These are phyloP conservation scores for Apiospora pterosperma DNA, from an alignment of 2,329 filamentous ascomycete genomes.

Conservation along the genomic window DNA sequence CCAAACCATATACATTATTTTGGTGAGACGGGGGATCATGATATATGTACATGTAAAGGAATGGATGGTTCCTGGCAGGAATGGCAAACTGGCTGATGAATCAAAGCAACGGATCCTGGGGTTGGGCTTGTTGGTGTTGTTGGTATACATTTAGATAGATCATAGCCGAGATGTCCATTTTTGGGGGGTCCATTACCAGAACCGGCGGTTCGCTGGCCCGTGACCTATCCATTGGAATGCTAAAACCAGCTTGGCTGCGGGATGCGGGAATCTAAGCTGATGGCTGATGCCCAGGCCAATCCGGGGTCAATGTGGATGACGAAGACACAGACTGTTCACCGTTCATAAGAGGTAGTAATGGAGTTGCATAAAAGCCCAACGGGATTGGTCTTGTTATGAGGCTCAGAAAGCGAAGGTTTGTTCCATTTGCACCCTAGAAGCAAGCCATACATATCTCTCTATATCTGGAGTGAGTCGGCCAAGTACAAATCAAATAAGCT, in stretches of 20 bases:
- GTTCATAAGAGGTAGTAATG: neutral
- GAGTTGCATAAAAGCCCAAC: neutral
- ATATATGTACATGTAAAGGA: neutral
- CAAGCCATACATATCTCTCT: neutral
- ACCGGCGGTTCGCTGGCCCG: neutral
- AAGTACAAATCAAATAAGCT: neutral
- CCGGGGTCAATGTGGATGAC: neutral
- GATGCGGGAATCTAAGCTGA: neutral
- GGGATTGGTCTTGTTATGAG: neutral
- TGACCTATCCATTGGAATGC: neutral
- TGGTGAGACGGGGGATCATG: neutral
- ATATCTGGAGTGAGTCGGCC: neutral
- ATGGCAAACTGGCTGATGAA: neutral
- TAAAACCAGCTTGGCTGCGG: neutral
- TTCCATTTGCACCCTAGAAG: neutral
- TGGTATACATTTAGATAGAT: neutral
- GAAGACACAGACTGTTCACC: neutral
- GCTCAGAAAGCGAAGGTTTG: no score
- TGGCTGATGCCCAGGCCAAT: neutral
- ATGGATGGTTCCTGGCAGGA: neutral
- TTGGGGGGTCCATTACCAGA: neutral
- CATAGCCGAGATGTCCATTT: neutral
- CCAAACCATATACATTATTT: neutral
- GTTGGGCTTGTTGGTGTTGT: neutral
- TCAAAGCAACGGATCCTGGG: neutral